Evolutionary conservation across 345 rosid genomes (phyloP).

Genomic region (Nephelium lappaceum): DNA sequence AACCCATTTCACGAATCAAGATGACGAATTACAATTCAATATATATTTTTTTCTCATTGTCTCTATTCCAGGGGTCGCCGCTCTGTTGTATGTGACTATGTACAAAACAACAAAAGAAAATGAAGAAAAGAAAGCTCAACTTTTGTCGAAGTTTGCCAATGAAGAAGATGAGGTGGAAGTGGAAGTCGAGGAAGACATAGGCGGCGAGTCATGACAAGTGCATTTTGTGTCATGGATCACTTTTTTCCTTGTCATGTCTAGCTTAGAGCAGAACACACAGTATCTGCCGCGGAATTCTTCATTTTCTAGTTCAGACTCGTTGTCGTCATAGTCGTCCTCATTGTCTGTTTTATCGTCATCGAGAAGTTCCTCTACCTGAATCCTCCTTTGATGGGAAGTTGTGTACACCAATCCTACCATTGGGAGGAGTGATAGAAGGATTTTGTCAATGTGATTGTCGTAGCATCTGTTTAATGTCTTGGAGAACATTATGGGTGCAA

Average conservation of each 20-base stretch:
- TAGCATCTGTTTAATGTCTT: slow-evolving; percentile 32
- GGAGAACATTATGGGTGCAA: slow-evolving; percentile 44
- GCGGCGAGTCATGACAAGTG: slow-evolving; percentile 45
- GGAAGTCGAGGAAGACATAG: slow-evolving; percentile 42
- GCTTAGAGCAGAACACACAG: slow-evolving; percentile 67
- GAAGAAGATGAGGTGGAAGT: slow-evolving; percentile 42
- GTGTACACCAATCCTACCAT: slow-evolving; percentile 45
- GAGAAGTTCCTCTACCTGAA: slow-evolving; percentile 30
- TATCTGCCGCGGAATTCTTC: slow-evolving; percentile 38
- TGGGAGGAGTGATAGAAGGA: slow-evolving; percentile 47
- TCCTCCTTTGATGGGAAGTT: slow-evolving; percentile 30
- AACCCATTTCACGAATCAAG: background rate
- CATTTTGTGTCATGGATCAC: slow-evolving; percentile 54
- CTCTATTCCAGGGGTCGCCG: slow-evolving; percentile 14
- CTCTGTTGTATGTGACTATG: slow-evolving; percentile 20
- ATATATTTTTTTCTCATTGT: background rate
- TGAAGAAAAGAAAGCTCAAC: slow-evolving; percentile 12
- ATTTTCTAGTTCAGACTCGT: background rate
- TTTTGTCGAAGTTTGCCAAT: slow-evolving; percentile 14
- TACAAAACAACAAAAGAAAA: slow-evolving; percentile 27
- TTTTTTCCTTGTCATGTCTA: slow-evolving; percentile 44
- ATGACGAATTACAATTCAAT: slow-evolving; percentile 6
- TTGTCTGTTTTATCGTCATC: slow-evolving; percentile 20
- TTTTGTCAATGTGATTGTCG: slow-evolving; percentile 39
- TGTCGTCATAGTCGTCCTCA: slow-evolving; percentile 13